Conservation (phyloP, 139 green algal species). For the Mesotaenium endlicherianum region DNA sequence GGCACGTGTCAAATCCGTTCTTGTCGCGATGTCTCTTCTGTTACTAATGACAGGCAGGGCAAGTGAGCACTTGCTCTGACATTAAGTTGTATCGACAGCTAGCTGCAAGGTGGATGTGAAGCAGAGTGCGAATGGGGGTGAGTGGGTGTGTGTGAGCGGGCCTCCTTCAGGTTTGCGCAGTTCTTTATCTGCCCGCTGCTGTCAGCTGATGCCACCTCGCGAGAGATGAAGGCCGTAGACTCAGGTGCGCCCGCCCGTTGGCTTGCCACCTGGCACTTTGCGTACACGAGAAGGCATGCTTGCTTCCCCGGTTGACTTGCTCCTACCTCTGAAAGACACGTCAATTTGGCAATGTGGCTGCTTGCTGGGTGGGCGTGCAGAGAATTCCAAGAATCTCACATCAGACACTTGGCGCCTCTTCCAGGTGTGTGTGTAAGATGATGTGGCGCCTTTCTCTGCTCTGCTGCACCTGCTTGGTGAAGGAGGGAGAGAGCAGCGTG, state of each 20-base stretch:
- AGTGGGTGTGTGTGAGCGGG: background rate
- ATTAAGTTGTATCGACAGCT: background rate
- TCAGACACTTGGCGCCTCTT: conserved; percentile 72
- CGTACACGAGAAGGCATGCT: too few species aligned
- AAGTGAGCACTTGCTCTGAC: background rate
- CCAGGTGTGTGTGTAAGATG: conserved; percentile 14
- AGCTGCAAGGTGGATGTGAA: background rate
- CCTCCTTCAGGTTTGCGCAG: conserved; percentile 53
- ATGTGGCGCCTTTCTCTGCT: background rate
- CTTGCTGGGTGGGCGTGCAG: too few species aligned
- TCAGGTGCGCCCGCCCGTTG: conserved; percentile 35
- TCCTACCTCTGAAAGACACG: too few species aligned
- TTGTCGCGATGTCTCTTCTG: too few species aligned
- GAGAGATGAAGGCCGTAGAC: conserved; percentile 76
- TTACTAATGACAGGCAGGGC: too few species aligned
- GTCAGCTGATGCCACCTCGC: conserved; percentile 66
- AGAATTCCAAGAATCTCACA: conserved; percentile 87
- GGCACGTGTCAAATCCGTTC: too few species aligned
- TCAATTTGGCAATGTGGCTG: too few species aligned
- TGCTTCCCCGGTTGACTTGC: too few species aligned
- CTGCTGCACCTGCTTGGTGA: too few species aligned
- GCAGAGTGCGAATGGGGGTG: background rate
- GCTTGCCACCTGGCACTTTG: background rate
- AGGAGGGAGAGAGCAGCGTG: too few species aligned
- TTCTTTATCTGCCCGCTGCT: conserved; percentile 91